These are phyloP conservation scores for Alternaria brassicicola DNA, from an alignment of 2,329 filamentous ascomycete genomes.

Conservation along the genomic window DNA sequence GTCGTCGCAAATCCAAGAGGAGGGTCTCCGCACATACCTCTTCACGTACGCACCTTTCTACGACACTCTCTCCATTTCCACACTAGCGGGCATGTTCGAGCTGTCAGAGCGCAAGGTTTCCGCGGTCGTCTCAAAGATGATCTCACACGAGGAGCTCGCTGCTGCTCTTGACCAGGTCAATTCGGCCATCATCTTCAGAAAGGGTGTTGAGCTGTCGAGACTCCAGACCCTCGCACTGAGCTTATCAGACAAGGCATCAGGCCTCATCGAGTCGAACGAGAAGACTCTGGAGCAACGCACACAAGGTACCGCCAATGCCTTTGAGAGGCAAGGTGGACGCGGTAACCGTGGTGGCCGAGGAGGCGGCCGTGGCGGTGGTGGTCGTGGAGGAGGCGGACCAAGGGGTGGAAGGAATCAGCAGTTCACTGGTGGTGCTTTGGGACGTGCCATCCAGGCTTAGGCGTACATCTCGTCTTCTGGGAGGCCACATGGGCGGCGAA, in stretches of 20 bases:
- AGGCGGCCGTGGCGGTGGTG: constrained; percentile 61
- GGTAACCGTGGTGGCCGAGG: constrained; percentile 71
- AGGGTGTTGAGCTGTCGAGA: constrained; percentile 96
- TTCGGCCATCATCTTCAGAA: constrained; percentile 96
- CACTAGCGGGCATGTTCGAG: constrained; percentile 93
- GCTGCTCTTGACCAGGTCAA: constrained; percentile 98
- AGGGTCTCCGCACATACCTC: constrained; percentile 95
- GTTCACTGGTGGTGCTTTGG: constrained; percentile 81
- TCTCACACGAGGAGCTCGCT: constrained; percentile 96
- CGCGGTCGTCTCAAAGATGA: constrained; percentile 99
- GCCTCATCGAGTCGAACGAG: constrained; percentile 96
- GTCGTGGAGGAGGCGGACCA: constrained; percentile 65
- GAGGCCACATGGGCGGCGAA: constrained; percentile 4
- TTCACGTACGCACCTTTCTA: constrained; percentile 99
- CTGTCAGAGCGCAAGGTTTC: constrained; percentile 87
- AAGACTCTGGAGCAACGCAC: constrained; percentile 96
- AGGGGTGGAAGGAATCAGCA: constrained; percentile 70
- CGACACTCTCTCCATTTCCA: constrained; percentile 88
- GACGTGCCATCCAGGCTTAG: constrained; percentile 60
- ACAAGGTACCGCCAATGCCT: constrained; percentile 92
- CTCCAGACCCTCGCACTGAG: constrained; percentile 94
- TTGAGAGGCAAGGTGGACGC: constrained; percentile 87
- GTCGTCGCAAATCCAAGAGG: constrained; percentile 96
- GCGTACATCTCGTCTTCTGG: constrained; percentile 1
- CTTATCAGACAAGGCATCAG: constrained; percentile 93